Evolutionary conservation across 2,329 filamentous ascomycete species (phyloP).

Genomic region (Mycocentrospora acerina): DNA sequence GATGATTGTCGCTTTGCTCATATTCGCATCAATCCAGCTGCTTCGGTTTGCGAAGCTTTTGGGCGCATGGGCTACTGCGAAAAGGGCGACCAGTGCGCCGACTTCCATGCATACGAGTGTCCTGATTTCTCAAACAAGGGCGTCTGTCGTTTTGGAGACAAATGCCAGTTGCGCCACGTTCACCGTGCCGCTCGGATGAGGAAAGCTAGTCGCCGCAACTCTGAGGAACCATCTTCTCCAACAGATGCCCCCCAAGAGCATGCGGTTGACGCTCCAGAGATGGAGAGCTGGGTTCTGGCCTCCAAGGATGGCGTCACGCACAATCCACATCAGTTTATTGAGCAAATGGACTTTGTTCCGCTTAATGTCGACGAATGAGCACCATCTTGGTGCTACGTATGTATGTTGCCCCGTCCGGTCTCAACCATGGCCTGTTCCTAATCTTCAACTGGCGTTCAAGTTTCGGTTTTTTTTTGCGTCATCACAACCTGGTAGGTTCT

Average conservation of each 20-base stretch:
- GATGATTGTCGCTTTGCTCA: slow-evolving; percentile 84
- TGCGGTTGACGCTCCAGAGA: neutral
- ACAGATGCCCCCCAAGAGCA: slow-evolving; percentile 6
- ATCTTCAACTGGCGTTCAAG: slow-evolving; percentile 14
- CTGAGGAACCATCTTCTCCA: slow-evolving; percentile 8
- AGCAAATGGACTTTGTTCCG: slow-evolving; percentile 35
- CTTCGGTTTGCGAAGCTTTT: slow-evolving; percentile 81
- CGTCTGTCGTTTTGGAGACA: slow-evolving; percentile 69
- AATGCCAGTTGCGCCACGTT: slow-evolving; percentile 84
- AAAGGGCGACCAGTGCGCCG: slow-evolving; percentile 72
- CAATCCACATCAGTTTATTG: slow-evolving; percentile 24
- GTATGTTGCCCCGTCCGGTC: slow-evolving; percentile 11
- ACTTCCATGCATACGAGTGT: slow-evolving; percentile 90
- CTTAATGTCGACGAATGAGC: slow-evolving; percentile 22
- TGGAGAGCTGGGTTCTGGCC: slow-evolving; percentile 2
- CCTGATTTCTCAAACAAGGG: slow-evolving; percentile 93
- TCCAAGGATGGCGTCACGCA: neutral
- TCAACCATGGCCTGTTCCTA: slow-evolving; percentile 10
- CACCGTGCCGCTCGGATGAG: slow-evolving; percentile 50
- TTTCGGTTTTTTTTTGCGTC: slow-evolving; percentile 4
- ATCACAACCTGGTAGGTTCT: slow-evolving; percentile 20
- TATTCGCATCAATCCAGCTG: slow-evolving; percentile 72
- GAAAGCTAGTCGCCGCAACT: slow-evolving; percentile 15
- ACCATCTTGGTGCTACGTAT: neutral
- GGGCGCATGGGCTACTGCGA: slow-evolving; percentile 86